A percentile compares a stretch with the other conserved stretches of the same genome.
Evolutionary conservation across 2,329 filamentous ascomycete species (phyloP).

Genomic region (Colletotrichum destructivum): DNA sequence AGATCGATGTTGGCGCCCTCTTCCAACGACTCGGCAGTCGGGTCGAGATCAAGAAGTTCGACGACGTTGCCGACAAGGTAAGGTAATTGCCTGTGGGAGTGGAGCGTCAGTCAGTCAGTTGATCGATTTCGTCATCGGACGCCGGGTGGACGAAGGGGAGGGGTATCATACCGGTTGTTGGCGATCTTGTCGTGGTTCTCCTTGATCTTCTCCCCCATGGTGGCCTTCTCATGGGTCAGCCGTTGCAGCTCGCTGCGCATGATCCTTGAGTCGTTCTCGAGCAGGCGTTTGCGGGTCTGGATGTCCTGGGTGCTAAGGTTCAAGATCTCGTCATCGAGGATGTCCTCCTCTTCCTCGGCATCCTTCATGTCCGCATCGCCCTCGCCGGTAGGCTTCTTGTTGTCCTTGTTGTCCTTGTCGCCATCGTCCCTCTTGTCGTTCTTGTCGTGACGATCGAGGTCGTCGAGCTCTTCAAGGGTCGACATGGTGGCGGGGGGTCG

Average conservation of each 20-base stretch:
- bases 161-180: constrained; percentile 85
- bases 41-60: constrained; percentile 95
- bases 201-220: constrained; percentile 99
- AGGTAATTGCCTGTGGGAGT: constrained; percentile 84
- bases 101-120: constrained; percentile 41
- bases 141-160: neutral
- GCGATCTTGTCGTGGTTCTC: constrained; percentile 99
- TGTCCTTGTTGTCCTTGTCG: constrained; percentile 53
- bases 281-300: constrained; percentile 87
- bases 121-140: constrained; percentile 17
- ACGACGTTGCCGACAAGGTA: constrained; percentile 99
- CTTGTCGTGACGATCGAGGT: constrained; percentile 85
- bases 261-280: constrained; percentile 98
- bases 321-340: constrained; percentile 94
- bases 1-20: constrained; percentile 99
- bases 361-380: constrained; percentile 95
- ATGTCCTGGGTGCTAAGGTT: constrained; percentile 96
- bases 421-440: constrained; percentile 71
- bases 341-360: constrained; percentile 80
- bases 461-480: constrained; percentile 92
- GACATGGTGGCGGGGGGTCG: constrained; percentile 73
- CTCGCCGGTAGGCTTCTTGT: constrained; percentile 61
- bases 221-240: constrained; percentile 93
- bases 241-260: constrained; percentile 98
- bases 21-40: constrained; percentile 94